These are phyloP conservation scores for Aspergillus leporis DNA, from an alignment of 495 filamentous ascomycete species.

Conservation along the genomic window DNA sequence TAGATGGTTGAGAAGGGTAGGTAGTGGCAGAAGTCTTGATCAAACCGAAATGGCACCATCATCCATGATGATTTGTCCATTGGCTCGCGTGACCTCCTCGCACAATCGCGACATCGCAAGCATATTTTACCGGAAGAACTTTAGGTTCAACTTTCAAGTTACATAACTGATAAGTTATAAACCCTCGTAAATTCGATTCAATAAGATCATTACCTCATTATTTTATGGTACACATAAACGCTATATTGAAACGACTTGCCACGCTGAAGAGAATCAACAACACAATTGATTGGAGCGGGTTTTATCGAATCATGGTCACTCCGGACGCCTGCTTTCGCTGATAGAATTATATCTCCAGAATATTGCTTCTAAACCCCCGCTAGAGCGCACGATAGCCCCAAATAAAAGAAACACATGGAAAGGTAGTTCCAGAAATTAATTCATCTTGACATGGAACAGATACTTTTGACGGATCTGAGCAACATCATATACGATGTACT, in stretches of 20 bases:
- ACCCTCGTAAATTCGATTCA: too few relatives aligned
- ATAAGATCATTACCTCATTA: too few relatives aligned
- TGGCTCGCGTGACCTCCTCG: background rate
- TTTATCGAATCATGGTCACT: too few relatives aligned
- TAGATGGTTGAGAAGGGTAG: background rate
- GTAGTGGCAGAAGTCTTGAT: background rate
- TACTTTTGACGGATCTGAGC: slow-evolving; percentile 78
- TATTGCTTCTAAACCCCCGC: background rate
- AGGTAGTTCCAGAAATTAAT: background rate
- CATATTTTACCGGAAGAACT: too few relatives aligned
- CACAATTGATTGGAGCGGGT: too few relatives aligned
- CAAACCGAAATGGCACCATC: background rate
- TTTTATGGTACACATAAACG: too few relatives aligned
- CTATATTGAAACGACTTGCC: too few relatives aligned
- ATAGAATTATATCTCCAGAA: too few relatives aligned
- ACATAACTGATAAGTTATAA: background rate
- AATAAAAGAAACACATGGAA: background rate
- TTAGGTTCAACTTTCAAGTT: too few relatives aligned
- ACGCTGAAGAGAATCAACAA: too few relatives aligned
- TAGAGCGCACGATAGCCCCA: background rate
- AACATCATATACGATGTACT: slow-evolving; percentile 80
- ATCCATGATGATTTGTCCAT: background rate
- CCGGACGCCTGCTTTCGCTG: too few relatives aligned
- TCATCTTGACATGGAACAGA: slow-evolving; percentile 62
- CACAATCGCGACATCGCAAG: background rate